Base-by-base conservation (phyloP, 23 red algal species). In the Porphyridium purpureum region DNA sequence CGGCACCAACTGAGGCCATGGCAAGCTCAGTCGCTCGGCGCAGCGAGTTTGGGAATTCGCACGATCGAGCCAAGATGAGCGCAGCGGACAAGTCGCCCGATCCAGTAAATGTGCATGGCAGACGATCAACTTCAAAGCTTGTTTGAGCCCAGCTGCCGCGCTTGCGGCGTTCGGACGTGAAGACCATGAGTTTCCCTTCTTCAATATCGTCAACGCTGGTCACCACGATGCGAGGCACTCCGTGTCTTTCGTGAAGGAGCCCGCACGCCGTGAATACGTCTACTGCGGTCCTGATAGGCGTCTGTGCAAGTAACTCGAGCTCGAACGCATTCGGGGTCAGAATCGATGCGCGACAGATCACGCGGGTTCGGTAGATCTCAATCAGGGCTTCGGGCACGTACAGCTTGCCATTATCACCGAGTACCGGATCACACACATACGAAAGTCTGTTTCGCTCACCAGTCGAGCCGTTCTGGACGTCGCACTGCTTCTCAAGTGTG, bases 311-410 rank as follows among this genome's bases (percentile, higher is more conserved):
- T 19, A 86, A 44, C 31, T 42, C 35, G 7, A 98, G 74, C 48
- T 98, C 90, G 52, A 81, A 98, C 7, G 80, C 74, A 38, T 98
- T 98, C 9, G 90, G 90, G 0, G 72, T 86, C n/a, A 80, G 33
- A 1, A 98, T 30, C 40, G 67, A 41, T 2, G 90, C 90, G n/a
- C 50, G 36, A 3, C 32, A 63, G 8, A 80, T 49, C 4, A 98
- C 47, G 19, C 9, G 23, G 24, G 54, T 34, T 7, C 67, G 54
- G 50, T 98, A 98, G 1, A 85, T 56, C 21, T 68, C 35, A 35
- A 86, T 52, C 44, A 98, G 41, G 30, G 38, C 60, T 24, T 44
- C 47, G 20, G 70, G 66, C 29, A 86, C 81, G 58, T 98, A 98
- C n/a, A 86, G 66, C 1, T 67, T 67, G 19, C 78, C 78, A 26